Evolutionary conservation across 768 basidiomycete species (phyloP).

Genomic region (Macrocybe gigantea): DNA sequence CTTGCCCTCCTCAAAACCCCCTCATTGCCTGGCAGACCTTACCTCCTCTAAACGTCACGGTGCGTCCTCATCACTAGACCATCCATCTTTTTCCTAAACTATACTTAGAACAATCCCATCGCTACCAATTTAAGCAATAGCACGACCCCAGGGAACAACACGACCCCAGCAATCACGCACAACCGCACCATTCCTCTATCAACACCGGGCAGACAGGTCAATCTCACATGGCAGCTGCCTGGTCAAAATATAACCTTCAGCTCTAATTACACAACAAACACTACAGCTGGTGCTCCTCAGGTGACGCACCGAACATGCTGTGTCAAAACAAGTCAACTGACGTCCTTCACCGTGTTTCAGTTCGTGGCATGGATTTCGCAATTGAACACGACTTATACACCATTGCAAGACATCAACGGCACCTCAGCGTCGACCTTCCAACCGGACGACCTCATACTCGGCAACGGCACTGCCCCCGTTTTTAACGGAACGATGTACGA

Average conservation of each 20-base stretch:
- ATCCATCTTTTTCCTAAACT: background rate
- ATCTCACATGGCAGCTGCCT: slow-evolving; percentile 50
- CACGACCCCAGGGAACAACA: slow-evolving; percentile 2
- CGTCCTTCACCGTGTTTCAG: slow-evolving; percentile 15
- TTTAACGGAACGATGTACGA: slow-evolving; percentile 47
- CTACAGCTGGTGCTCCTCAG: slow-evolving; percentile 35
- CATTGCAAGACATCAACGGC: slow-evolving; percentile 34
- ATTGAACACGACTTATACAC: slow-evolving; percentile 54
- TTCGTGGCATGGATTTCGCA: slow-evolving; percentile 56
- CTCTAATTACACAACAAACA: slow-evolving; percentile 43
- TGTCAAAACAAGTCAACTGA: too few relatives aligned
- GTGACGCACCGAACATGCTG: slow-evolving; percentile 12
- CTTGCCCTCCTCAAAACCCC: slow-evolving; percentile 44
- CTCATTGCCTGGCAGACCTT: slow-evolving; percentile 43
- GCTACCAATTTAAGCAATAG: slow-evolving; percentile 4
- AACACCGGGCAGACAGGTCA: slow-evolving; percentile 34
- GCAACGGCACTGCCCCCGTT: slow-evolving; percentile 28
- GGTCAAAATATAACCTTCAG: slow-evolving; percentile 49
- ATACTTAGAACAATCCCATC: slow-evolving; percentile 25
- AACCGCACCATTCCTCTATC: slow-evolving; percentile 47
- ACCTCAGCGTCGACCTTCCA: slow-evolving; percentile 42
- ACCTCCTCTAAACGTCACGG: slow-evolving; percentile 39
- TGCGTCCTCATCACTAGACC: background rate
- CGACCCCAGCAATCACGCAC: slow-evolving; percentile 41
- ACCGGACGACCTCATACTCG: slow-evolving; percentile 43